phyloP scores from a whole-genome alignment of 345 rosid genomes.

The Euphorbia tirucalli region DNA sequence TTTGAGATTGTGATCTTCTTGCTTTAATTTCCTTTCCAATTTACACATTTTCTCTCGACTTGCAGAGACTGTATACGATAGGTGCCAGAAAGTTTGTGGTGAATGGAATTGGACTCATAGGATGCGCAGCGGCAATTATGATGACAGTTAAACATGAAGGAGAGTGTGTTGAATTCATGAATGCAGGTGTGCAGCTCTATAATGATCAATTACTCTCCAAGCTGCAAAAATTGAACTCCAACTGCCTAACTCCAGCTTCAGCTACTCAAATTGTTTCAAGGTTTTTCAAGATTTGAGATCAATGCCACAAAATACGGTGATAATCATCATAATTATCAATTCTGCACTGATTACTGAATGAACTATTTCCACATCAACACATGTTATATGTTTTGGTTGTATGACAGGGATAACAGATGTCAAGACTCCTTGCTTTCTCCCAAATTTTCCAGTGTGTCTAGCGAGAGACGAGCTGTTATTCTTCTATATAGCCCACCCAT shows the following conservation, averaged over 20 bases:
- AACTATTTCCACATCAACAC: not conserved
- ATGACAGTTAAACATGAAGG: not conserved
- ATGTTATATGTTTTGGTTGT: not conserved
- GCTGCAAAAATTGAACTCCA: not conserved
- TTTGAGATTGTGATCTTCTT: not conserved
- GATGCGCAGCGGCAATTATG: not conserved
- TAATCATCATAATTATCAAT: not conserved
- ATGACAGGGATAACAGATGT: not conserved
- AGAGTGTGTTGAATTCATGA: not conserved
- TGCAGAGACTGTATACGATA: slow-evolving; percentile 1
- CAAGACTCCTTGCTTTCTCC: not conserved
- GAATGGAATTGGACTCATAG: slow-evolving; percentile 3
- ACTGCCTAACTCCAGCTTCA: not conserved
- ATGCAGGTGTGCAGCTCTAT: not conserved
- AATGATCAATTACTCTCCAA: not conserved
- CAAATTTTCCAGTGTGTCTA: not conserved
- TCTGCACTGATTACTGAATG: too few relatives aligned
- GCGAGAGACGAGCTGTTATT: not conserved
- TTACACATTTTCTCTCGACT: not conserved
- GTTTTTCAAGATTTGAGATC: not conserved
- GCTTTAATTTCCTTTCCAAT: not conserved
- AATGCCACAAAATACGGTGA: not conserved
- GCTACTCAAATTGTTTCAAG: not conserved
- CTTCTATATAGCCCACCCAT: not conserved
- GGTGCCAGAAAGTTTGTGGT: not conserved